phyloP scores from a whole-genome alignment of 2,329 filamentous ascomycete genomes.

The Aspergillus proliferans region DNA sequence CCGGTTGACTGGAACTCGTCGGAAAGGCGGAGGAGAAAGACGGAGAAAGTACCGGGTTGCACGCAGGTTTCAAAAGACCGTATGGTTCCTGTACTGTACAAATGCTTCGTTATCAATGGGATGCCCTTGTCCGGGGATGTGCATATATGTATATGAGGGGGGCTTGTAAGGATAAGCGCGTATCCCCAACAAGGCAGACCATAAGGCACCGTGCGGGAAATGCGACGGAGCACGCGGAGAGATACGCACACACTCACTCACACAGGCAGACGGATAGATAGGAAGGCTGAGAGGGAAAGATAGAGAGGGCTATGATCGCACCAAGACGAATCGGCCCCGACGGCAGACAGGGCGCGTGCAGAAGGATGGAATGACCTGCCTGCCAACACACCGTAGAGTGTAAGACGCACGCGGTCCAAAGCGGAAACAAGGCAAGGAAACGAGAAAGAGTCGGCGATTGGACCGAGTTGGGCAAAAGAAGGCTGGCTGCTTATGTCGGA shows the following conservation, averaged over 20 bases:
- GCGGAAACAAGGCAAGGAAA: slow-evolving; percentile 16
- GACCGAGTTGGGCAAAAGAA: slow-evolving; percentile 13
- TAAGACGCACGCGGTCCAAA: slow-evolving; percentile 31
- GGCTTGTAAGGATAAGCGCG: background rate
- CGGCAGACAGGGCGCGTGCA: slow-evolving; percentile 23
- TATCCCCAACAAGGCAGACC: background rate
- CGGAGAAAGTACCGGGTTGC: slow-evolving; percentile 4
- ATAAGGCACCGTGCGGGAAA: slow-evolving; percentile 5
- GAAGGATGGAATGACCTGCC: slow-evolving; percentile 28
- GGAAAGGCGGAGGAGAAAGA: slow-evolving; percentile 7
- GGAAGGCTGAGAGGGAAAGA: background rate
- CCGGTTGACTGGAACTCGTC: slow-evolving; percentile 23
- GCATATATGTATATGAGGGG: background rate
- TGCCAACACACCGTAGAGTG: slow-evolving; percentile 24
- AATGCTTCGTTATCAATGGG: slow-evolving; percentile 22
- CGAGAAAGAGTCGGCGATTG: slow-evolving; percentile 25
- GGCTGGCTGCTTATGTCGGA: slow-evolving; percentile 22
- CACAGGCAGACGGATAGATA: background rate
- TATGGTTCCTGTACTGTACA: slow-evolving; percentile 15
- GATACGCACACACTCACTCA: background rate
- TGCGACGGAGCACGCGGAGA: slow-evolving; percentile 9
- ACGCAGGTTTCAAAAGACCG: slow-evolving; percentile 21
- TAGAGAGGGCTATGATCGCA: background rate
- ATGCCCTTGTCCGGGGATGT: background rate
- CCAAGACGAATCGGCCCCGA: slow-evolving; percentile 18